Percentiles rank a stretch among this genome's conserved stretches.
phyloP scores from a whole-genome alignment of 2,329 filamentous ascomycete genomes.

The Colletotrichum spinosum region DNA sequence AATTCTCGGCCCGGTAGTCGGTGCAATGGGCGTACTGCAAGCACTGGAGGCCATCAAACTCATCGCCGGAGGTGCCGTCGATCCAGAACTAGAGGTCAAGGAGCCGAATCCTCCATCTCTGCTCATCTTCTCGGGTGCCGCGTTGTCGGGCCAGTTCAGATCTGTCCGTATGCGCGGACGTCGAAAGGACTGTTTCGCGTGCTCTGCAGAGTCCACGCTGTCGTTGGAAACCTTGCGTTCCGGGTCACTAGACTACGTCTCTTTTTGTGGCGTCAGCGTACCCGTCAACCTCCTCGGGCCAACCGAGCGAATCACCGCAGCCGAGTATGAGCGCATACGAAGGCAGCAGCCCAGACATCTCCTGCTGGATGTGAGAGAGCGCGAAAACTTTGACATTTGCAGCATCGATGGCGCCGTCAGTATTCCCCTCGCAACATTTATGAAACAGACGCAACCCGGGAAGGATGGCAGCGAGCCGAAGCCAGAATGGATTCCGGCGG shows the following conservation, averaged over 20 bases:
- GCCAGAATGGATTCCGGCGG: slow-evolving; percentile 53
- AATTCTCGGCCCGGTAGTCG: slow-evolving; percentile 91
- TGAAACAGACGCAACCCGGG: slow-evolving; percentile 54
- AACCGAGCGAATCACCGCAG: slow-evolving; percentile 75
- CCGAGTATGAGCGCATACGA: slow-evolving; percentile 62
- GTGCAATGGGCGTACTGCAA: slow-evolving; percentile 92
- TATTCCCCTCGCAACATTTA: slow-evolving; percentile 69
- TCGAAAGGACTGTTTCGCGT: slow-evolving; percentile 80
- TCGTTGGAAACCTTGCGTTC: slow-evolving; percentile 70
- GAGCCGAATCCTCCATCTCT: slow-evolving; percentile 44
- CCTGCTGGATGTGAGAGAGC: slow-evolving; percentile 86
- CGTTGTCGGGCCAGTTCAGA: slow-evolving; percentile 67
- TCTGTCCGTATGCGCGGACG: slow-evolving; percentile 79
- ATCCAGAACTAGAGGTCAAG: slow-evolving; percentile 37
- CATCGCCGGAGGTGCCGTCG: slow-evolving; percentile 61
- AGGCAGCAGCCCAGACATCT: slow-evolving; percentile 55
- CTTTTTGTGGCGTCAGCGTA: slow-evolving; percentile 79
- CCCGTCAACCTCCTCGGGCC: slow-evolving; percentile 68
- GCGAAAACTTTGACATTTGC: slow-evolving; percentile 86
- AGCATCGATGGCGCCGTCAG: slow-evolving; percentile 82
- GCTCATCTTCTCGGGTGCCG: slow-evolving; percentile 61
- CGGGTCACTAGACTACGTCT: slow-evolving; percentile 82
- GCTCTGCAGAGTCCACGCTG: slow-evolving; percentile 72
- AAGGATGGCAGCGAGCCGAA: slow-evolving; percentile 38
- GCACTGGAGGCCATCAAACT: slow-evolving; percentile 90